phyloP scores from a whole-genome alignment of 805 yeast genomes.

The Kuraishia molischiana region DNA sequence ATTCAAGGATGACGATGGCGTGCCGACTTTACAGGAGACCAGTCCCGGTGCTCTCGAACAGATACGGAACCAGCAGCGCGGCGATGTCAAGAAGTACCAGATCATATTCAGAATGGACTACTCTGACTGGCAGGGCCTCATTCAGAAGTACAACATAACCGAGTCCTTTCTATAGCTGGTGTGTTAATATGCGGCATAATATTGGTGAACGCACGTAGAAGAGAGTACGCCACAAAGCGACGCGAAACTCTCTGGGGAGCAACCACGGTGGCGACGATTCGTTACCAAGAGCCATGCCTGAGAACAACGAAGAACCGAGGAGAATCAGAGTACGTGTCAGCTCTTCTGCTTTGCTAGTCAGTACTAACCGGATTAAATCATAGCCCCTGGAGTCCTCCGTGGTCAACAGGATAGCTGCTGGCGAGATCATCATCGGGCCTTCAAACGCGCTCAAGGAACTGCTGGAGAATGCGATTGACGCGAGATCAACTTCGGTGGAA shows the following conservation, averaged over 20 bases:
- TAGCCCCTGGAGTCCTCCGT: constrained; percentile 50
- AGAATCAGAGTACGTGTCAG: not conserved
- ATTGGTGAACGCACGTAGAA: not conserved
- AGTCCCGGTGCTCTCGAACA: constrained; percentile 11
- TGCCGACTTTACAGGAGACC: constrained; percentile 21
- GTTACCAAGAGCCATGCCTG: not conserved
- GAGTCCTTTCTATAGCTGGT: constrained; percentile 29
- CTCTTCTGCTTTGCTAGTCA: not conserved
- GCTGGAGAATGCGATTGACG: constrained; percentile 89
- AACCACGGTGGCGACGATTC: not conserved
- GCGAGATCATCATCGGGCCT: constrained; percentile 91
- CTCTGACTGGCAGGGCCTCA: constrained; percentile 51
- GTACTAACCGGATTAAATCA: not conserved
- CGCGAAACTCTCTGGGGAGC: not conserved
- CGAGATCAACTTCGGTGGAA: constrained; percentile 65
- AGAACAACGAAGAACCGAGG: not conserved
- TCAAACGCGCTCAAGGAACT: constrained; percentile 91
- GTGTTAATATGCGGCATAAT: not conserved
- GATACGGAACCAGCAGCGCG: constrained; percentile 9
- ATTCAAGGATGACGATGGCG: constrained; percentile 36
- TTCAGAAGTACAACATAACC: constrained; percentile 44
- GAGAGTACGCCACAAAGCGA: too few species aligned
- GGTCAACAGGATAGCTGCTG: constrained; percentile 91
- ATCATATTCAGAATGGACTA: constrained; percentile 65
- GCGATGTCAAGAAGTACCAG: constrained; percentile 35